These are phyloP conservation scores for Boletellus ananas DNA, from an alignment of 768 basidiomycete species.

Conservation along the genomic window DNA sequence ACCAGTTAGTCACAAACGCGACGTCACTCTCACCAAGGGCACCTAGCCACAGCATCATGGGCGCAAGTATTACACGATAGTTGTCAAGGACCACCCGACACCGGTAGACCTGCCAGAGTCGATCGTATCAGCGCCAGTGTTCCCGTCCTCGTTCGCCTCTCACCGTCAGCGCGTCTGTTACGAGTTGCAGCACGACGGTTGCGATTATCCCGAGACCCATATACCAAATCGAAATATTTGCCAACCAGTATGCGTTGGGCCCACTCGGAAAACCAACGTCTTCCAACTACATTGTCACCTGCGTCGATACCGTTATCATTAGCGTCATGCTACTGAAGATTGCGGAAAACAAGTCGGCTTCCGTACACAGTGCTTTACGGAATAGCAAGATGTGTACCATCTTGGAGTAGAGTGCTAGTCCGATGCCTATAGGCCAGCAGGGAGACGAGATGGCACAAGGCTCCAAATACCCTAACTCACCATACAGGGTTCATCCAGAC, in stretches of 20 bases:
- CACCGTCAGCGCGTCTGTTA: slow-evolving; percentile 39
- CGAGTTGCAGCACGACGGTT: slow-evolving; percentile 29
- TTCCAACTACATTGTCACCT: slow-evolving; percentile 35
- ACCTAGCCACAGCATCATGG: slow-evolving; percentile 20
- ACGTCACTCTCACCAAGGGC: slow-evolving; percentile 23
- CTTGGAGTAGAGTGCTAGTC: slow-evolving; percentile 23
- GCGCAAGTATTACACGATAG: slow-evolving; percentile 13
- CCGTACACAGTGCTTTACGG: background rate
- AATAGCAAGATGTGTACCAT: slow-evolving; percentile 19
- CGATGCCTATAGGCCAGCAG: slow-evolving; percentile 11
- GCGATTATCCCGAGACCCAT: slow-evolving; percentile 30
- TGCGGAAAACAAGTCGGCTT: slow-evolving; percentile 18
- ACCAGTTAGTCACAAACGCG: fast-evolving
- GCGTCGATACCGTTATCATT: slow-evolving; percentile 27
- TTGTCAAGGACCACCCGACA: slow-evolving; percentile 33
- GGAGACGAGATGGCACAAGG: background rate
- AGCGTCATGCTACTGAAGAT: slow-evolving; percentile 27
- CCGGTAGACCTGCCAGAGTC: slow-evolving; percentile 35
- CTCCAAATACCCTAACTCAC: slow-evolving; percentile 3
- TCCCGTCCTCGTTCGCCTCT: slow-evolving; percentile 3
- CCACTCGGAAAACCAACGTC: slow-evolving; percentile 34
- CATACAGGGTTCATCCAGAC: slow-evolving; percentile 15
- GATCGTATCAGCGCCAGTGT: background rate
- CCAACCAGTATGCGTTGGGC: slow-evolving; percentile 30
- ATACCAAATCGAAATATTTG: slow-evolving; percentile 27